Conservation (phyloP, 2,329 filamentous ascomycete species). For the Pyrenophora graminea region DNA sequence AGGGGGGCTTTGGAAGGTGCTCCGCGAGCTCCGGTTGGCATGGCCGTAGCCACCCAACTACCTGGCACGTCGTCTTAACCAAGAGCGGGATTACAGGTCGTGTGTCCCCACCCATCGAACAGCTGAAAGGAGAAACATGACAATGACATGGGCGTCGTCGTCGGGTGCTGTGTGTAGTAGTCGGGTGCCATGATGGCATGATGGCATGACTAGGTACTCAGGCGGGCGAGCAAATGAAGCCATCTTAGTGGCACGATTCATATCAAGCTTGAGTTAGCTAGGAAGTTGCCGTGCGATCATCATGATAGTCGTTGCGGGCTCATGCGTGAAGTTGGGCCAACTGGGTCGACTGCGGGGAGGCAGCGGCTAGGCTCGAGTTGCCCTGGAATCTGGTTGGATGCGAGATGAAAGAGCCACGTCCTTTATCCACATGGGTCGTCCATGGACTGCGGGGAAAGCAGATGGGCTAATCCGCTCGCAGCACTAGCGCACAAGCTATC, state of each 20-base stretch:
- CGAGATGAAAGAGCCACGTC: constrained; percentile 9
- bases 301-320: constrained; percentile 25
- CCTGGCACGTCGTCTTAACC: neutral
- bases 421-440: constrained; percentile 32
- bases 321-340: constrained; percentile 24
- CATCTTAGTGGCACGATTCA: constrained; percentile 18
- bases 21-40: constrained; percentile 12
- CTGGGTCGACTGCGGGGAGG: constrained; percentile 22
- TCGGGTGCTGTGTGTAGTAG: neutral
- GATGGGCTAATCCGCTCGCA: constrained; percentile 21
- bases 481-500: constrained; percentile 21
- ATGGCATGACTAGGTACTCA: constrained; percentile 9
- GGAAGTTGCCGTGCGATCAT: constrained; percentile 24
- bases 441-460: constrained; percentile 42
- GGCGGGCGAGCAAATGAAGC: constrained; percentile 11
- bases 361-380: constrained; percentile 19
- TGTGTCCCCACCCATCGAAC: neutral
- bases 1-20: constrained; percentile 10
- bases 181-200: neutral
- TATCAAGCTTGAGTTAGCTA: constrained; percentile 22
- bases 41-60: neutral
- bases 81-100: neutral
- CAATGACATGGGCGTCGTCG: neutral
- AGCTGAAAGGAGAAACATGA: neutral
- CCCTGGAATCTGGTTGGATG: constrained; percentile 17